Evolutionary conservation across 257 asterid genomes (phyloP), one percentile per base, ranked within the genome.

Genomic region (Fraxinus americana): DNA sequence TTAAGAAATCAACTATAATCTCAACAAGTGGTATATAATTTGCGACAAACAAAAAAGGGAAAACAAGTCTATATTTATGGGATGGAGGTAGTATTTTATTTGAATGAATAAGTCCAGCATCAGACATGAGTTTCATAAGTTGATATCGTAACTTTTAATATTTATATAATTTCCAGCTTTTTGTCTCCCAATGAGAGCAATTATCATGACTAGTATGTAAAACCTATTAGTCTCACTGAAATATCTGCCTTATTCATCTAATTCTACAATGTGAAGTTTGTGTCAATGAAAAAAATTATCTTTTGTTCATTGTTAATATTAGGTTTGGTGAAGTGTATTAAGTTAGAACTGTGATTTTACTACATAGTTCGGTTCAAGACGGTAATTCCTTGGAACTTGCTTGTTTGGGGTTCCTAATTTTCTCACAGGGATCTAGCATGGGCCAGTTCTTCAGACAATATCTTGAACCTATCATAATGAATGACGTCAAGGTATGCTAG

Each of bases 391-490:
- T 13, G 23, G 71, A 67, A 38, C 83, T 72, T 80, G 69, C 32
- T 78, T 75, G 66, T 48, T 78, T 36, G 79, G 66, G 79, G 67
- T 21, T 77, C 16, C 38, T 73, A 52, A 34, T 61, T 82, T 77
- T 81, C 75, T 67, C 50, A 52, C 81, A 96, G 97, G 98, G 98
- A 83, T 96, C 98, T 73, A 93, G 98, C 81, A 78, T 93, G 97
- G 98, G 99, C 81, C 99, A 93, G 86, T 96, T 93, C 86, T 96
- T 91, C 87, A 84, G 83, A 79, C 94, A 92, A 61, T 96, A 93
- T 89, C 99, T 96, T 27, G 94, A 92, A 85, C 97, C 98, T 77
- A 96, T 96, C 82, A 96, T 89, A 78, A 93, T 93, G 88, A 96
- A 96, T 66, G 94, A 92, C 71, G 91, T 90, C 83, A 92, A 89